Percentiles rank a stretch among this genome's conserved stretches.
Conservation (phyloP, 2,329 filamentous ascomycete species). For the Neofusicoccum ribis region DNA sequence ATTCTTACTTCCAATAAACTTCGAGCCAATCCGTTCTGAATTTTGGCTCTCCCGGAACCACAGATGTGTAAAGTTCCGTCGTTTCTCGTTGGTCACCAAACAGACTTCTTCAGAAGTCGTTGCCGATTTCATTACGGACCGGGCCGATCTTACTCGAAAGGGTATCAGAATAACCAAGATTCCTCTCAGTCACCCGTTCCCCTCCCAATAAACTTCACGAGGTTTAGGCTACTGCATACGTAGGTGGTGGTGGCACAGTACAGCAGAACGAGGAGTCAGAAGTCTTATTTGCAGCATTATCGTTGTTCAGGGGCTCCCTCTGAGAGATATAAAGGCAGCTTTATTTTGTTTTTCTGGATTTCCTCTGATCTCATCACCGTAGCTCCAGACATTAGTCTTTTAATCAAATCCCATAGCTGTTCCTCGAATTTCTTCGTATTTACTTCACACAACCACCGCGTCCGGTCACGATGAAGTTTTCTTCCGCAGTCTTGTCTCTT, state of each 20-base stretch:
- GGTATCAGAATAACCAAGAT: background rate
- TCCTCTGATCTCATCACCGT: too few relatives aligned
- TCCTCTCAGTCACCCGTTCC: too few relatives aligned
- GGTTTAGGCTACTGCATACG: background rate
- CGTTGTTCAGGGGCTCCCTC: background rate
- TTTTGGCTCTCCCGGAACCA: background rate
- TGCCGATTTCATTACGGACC: background rate
- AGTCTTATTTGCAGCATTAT: background rate
- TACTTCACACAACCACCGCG: background rate
- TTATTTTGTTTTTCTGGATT: background rate
- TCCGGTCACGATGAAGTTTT: background rate
- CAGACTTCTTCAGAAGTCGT: background rate
- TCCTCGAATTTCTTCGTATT: background rate
- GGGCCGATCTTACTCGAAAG: background rate
- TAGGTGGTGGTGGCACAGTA: too few relatives aligned
- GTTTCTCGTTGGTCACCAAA: background rate
- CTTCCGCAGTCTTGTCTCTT: background rate
- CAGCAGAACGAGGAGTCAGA: background rate
- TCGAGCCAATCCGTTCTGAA: background rate
- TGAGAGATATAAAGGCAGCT: background rate
- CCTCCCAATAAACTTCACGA: background rate
- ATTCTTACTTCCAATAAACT: background rate
- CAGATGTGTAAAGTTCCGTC: background rate
- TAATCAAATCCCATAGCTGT: background rate
- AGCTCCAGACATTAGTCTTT: background rate